Conservation (phyloP, 768 basidiomycete genomes). For the Boletus reticulatus region DNA sequence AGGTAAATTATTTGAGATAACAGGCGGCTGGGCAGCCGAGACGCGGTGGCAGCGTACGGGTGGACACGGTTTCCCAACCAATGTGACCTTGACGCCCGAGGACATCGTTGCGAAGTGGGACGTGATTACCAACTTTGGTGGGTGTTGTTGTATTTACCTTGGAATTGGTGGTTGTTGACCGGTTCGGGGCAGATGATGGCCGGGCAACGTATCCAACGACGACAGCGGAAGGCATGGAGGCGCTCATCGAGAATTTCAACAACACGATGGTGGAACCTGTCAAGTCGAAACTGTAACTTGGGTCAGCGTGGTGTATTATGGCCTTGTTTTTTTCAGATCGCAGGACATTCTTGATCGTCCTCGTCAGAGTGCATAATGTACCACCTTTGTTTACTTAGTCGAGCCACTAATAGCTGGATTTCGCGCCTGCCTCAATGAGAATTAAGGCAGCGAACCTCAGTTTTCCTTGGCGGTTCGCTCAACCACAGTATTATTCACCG, state of each 20-base stretch:
- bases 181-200: conserved; percentile 56
- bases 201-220: conserved; percentile 79
- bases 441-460: too few relatives aligned
- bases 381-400: too few relatives aligned
- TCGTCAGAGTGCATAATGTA: background rate
- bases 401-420: too few relatives aligned
- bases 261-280: conserved; percentile 28
- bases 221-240: conserved; percentile 73
- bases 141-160: conserved; percentile 18
- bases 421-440: too few relatives aligned
- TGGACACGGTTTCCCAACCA: conserved; percentile 85
- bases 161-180: background rate
- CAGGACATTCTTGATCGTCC: too few relatives aligned
- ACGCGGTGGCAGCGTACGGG: conserved; percentile 91
- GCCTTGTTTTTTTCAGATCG: background rate
- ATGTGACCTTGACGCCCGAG: conserved; percentile 74
- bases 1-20: conserved; percentile 80
- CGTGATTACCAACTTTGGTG: conserved; percentile 81
- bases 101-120: conserved; percentile 78
- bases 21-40: conserved; percentile 90
- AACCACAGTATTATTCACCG: too few relatives aligned
- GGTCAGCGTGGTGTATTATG: too few relatives aligned
- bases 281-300: conserved; percentile 54
- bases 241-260: conserved; percentile 65
- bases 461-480: too few relatives aligned